Base-by-base conservation (phyloP, 2,329 filamentous ascomycete genomes). In the Nemania sp. region DNA sequence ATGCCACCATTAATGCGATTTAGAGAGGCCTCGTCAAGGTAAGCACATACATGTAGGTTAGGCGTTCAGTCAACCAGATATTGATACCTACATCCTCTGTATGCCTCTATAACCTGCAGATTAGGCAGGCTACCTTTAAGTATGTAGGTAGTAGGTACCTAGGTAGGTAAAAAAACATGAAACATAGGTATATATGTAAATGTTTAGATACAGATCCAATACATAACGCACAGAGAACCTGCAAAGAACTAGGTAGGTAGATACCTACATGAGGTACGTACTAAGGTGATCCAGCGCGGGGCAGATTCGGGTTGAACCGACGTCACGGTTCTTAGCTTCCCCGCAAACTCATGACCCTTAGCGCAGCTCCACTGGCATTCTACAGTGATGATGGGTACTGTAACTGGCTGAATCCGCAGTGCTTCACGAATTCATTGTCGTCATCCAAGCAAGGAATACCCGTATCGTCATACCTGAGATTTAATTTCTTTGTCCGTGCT, bases 291-390 rank as follows among this genome's bases (percentile, higher is more conserved):
- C 10, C 38, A 49, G 26, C 3, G 22, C 13, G 26, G 38, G 26
- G 27, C 18, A 24, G n/a, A 47, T 22, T 55, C 29, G 66, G 66
- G 8, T 53, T 35, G 41, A 66, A 18, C 66, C 63, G 63, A 69
- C 67, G 67, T 69, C 67, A 67, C 58, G 22, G 35, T 20, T 57
- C 55, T 24, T 54, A 35, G 57, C 51, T 66, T 66, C 63, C 67
- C 67, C 67, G 67, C 67, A 59, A 59, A 47, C 35, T 53, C 49
- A n/a, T 3, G 41, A n/a, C 15, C 55, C 10, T n/a, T 64, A 64
- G 64, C 47, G 45, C n/a, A 26, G 18, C 55, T n/a, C 51, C 51
- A 41, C 38, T 4, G n/a, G 24, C 8, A 29, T 29, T 7, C 2
- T 20, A 47, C 43, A 20, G 43, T 7, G 20, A n/a, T 47, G 4